These are phyloP conservation scores for Candida andamanensis DNA, from an alignment of 805 yeast species.

Conservation along the genomic window DNA sequence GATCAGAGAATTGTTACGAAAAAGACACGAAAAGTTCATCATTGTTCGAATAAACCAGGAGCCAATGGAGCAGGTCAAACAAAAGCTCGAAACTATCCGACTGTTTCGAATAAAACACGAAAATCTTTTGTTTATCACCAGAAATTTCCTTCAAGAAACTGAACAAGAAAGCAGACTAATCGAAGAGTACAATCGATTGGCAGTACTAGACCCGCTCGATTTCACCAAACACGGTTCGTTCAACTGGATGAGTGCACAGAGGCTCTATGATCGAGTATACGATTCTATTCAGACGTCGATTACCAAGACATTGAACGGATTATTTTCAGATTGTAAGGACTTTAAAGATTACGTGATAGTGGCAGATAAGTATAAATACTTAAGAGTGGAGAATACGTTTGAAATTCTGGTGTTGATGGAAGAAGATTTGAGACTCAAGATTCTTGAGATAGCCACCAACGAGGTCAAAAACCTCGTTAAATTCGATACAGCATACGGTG, in stretches of 20 bases:
- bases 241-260: slow-evolving; percentile 26
- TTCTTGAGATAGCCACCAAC: slow-evolving; percentile 23
- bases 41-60: slow-evolving; percentile 55
- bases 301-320: slow-evolving; percentile 18
- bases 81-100: slow-evolving; percentile 38
- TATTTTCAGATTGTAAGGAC: slow-evolving; percentile 19
- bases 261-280: slow-evolving; percentile 18
- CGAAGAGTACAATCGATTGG: slow-evolving; percentile 26
- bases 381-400: slow-evolving; percentile 9
- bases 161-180: slow-evolving; percentile 15
- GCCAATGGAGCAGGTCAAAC: slow-evolving; percentile 26
- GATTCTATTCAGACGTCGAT: slow-evolving; percentile 18
- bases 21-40: slow-evolving; percentile 64
- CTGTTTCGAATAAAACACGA: slow-evolving; percentile 51
- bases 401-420: slow-evolving; percentile 24
- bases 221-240: slow-evolving; percentile 25
- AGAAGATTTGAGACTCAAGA: slow-evolving; percentile 30
- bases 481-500: slow-evolving; percentile 9
- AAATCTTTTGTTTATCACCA: slow-evolving; percentile 36
- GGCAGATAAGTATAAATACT: slow-evolving; percentile 18
- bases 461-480: slow-evolving; percentile 20
- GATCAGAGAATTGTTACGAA: slow-evolving; percentile 71
- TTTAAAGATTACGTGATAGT: slow-evolving; percentile 25
- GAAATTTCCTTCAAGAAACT: slow-evolving; percentile 10
- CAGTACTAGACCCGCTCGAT: slow-evolving; percentile 26